Evolutionary conservation across 2,329 filamentous ascomycete species (phyloP).

Genomic region (Cryphonectria nitschkei): DNA sequence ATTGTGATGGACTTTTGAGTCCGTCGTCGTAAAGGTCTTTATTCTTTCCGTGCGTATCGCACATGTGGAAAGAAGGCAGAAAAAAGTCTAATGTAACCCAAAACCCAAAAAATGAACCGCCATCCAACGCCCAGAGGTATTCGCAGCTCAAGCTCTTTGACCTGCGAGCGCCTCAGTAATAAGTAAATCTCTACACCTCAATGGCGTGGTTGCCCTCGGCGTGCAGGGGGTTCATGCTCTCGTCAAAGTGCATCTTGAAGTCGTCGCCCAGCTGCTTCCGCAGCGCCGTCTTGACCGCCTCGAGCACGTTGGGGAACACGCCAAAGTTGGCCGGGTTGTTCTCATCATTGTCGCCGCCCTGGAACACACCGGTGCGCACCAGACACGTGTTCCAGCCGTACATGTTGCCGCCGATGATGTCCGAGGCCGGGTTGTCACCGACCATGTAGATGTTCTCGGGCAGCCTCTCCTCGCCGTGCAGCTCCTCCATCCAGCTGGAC

Average conservation of each 20-base stretch:
- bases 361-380: slow-evolving; percentile 78
- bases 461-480: slow-evolving; percentile 72
- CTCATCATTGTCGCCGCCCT: slow-evolving; percentile 75
- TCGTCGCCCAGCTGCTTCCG: slow-evolving; percentile 72
- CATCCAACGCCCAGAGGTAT: background rate
- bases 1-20: background rate
- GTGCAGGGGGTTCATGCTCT: slow-evolving; percentile 65
- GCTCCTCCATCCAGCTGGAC: slow-evolving; percentile 73
- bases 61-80: background rate
- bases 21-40: background rate
- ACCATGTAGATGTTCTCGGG: slow-evolving; percentile 77
- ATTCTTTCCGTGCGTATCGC: background rate
- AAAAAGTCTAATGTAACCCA: background rate
- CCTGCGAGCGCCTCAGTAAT: background rate
- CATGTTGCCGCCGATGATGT: slow-evolving; percentile 78
- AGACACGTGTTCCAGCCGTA: slow-evolving; percentile 83
- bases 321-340: slow-evolving; percentile 79
- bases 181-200: slow-evolving; percentile 6
- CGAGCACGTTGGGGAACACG: slow-evolving; percentile 73
- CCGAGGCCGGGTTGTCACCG: slow-evolving; percentile 74
- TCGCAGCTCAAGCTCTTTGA: background rate
- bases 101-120: background rate
- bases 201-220: slow-evolving; percentile 28
- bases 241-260: slow-evolving; percentile 74
- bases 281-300: slow-evolving; percentile 70